Percentiles rank a stretch among this genome's conserved stretches.
phyloP scores from a whole-genome alignment of 305 asterid genomes.

The Solanum hybrid region DNA sequence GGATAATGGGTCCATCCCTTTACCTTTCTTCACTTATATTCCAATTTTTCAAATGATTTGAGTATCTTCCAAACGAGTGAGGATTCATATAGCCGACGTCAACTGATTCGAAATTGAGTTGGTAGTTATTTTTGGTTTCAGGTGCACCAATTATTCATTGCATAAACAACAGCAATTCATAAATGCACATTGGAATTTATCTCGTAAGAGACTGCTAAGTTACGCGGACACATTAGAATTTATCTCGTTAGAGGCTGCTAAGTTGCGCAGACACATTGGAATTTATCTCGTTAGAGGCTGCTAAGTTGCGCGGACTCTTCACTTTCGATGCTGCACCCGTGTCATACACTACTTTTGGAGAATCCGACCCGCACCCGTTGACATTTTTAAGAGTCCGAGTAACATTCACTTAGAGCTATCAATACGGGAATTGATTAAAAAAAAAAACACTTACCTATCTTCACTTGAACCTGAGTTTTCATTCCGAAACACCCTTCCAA shows the following conservation, averaged over 20 bases:
- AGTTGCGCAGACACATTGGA: not conserved
- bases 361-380: not conserved
- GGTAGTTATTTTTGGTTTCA: not conserved
- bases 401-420: not conserved
- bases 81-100: not conserved
- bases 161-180: not conserved
- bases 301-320: not conserved
- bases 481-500: constrained; percentile 73
- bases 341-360: not conserved
- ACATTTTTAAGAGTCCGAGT: not conserved
- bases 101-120: not conserved
- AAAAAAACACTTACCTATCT: constrained; percentile 48
- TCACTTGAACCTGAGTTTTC: constrained; percentile 62
- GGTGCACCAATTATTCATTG: not conserved
- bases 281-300: not conserved
- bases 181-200: not conserved
- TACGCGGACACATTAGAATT: not conserved
- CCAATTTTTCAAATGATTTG: not conserved
- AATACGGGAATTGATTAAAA: not conserved
- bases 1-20: not conserved
- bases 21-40: not conserved
- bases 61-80: not conserved
- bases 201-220: not conserved
- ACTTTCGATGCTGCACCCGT: not conserved
- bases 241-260: not conserved